phyloP scores from a whole-genome alignment of 768 basidiomycete genomes.

The Chalciporus pseudorubinellus region DNA sequence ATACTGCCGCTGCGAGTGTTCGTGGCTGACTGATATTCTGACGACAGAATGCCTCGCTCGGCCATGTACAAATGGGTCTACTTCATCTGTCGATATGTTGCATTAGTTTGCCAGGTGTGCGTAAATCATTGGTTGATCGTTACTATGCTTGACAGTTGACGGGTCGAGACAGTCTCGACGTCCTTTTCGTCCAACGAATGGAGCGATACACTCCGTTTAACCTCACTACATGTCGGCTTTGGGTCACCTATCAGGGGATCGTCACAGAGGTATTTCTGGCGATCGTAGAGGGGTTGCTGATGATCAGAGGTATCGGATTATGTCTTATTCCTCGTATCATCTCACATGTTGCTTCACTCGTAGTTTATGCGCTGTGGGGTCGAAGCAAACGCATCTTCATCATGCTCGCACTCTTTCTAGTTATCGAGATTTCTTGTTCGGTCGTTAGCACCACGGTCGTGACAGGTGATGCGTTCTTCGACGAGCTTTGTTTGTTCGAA shows the following conservation, averaged over 20 bases:
- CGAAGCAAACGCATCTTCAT: constrained; percentile 2
- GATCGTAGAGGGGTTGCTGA: constrained; percentile 11
- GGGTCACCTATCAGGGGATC: constrained; percentile 11
- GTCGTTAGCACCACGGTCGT: neutral
- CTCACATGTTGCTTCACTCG: neutral
- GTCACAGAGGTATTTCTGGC: constrained; percentile 3
- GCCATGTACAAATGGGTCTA: constrained; percentile 7
- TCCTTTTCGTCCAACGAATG: constrained; percentile 5
- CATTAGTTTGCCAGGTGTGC: constrained; percentile 8
- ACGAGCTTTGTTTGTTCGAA: constrained; percentile 8
- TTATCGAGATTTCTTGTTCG: constrained; percentile 1
- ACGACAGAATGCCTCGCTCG: neutral
- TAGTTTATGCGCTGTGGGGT: constrained; percentile 7
- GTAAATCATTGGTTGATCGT: neutral
- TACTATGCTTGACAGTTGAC: neutral
- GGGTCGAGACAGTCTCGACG: neutral
- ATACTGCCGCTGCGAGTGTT: neutral
- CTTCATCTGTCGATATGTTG: constrained; percentile 9
- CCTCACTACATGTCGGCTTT: constrained; percentile 2
- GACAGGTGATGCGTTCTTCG: neutral
- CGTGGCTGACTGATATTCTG: neutral
- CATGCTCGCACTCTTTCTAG: constrained; percentile 3
- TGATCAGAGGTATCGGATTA: constrained; percentile 6
- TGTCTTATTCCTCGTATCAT: neutral
- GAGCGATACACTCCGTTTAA: constrained; percentile 1